Conservation (phyloP, 805 yeast genomes). For the Isabelozyma pseudorhagii region DNA sequence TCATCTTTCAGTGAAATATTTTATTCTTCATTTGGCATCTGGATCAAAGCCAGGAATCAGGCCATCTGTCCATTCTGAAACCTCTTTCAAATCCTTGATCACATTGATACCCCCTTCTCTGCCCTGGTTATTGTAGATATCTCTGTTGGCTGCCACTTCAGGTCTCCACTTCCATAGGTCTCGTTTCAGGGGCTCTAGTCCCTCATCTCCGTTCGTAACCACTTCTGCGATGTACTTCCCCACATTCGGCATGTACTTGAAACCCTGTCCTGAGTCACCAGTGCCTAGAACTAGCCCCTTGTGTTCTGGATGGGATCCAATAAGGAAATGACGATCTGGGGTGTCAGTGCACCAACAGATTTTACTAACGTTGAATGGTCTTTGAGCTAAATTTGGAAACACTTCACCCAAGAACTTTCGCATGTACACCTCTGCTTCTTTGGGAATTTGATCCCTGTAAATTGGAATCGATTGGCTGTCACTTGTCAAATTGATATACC, state of each 20-base stretch:
- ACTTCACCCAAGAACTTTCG: constrained; percentile 27
- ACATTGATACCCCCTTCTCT: constrained; percentile 5
- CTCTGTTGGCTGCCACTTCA: constrained; percentile 1
- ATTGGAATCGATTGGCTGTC: constrained; percentile 21
- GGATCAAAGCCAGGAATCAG: background rate
- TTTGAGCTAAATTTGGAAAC: constrained; percentile 23
- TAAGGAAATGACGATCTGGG: constrained; percentile 26
- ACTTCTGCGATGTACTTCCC: constrained; percentile 45
- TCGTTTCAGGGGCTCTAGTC: constrained; percentile 16
- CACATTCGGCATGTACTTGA: constrained; percentile 32
- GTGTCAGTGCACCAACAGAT: constrained; percentile 39
- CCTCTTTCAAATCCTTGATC: constrained; percentile 3
- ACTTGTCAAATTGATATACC: constrained; percentile 22
- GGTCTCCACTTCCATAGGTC: constrained; percentile 9
- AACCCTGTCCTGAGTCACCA: constrained; percentile 34
- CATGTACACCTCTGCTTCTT: constrained; percentile 28
- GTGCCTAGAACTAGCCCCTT: constrained; percentile 24
- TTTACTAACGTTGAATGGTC: constrained; percentile 24
- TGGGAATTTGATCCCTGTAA: constrained; percentile 24
- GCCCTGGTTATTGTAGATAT: constrained; percentile 1
- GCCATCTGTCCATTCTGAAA: constrained; percentile 2
- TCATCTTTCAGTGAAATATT: no score
- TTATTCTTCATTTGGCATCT: no score
- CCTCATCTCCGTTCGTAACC: constrained; percentile 33
- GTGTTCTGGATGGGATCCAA: constrained; percentile 25